Base-by-base conservation (phyloP, 2,329 filamentous ascomycete genomes). In the Alternaria incomplexa region DNA sequence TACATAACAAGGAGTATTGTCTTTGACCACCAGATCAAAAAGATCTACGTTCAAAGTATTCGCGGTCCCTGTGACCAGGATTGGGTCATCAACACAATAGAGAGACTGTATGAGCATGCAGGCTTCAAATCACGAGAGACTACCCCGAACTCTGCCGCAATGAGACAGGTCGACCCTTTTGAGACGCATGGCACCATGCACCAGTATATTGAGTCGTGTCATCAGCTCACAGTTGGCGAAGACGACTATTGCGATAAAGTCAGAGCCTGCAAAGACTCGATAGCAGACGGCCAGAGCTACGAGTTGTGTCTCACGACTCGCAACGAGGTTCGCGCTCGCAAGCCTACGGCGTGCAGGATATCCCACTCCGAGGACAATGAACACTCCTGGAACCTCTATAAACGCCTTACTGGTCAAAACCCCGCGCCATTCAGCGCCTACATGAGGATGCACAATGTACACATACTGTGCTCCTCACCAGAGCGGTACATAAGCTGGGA, bases 341-440 rank as follows among this genome's bases (percentile, higher is more conserved):
- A 62, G 28, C 71, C 75, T 23, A 61, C 63, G 7, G 63, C 68
- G 20, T 73, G 73, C 58, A 66, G 63, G 22, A 68, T 72, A 4
- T 73, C 70, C 76, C 20, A 81, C 69, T 44, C 77, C 65, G 67
- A 76, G 44, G 68, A 50, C 75, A 79, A 68, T 62, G 71, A 72
- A 30, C 71, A 76, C 12, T 82, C 66, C 69, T 96, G 92, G 92
- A 79, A 86, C 6, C 83, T 96, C 26, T 97, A 94, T 82, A 87
- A 87, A 47, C 84, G 86, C 2, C 86, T 97, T 2, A 88, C 91
- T 32, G 81, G 83, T 5, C 85, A 87, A 48, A 96, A 97, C 63
- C 92, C 93, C 0, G 92, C 93, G 0, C 92, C 93, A 0, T 97
- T 97, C 80, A 91, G 92, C 23, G 93, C 93, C 0, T 97, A 92